Base-by-base conservation (phyloP, 2,329 filamentous ascomycete species). In the Verruconis gallopava region DNA sequence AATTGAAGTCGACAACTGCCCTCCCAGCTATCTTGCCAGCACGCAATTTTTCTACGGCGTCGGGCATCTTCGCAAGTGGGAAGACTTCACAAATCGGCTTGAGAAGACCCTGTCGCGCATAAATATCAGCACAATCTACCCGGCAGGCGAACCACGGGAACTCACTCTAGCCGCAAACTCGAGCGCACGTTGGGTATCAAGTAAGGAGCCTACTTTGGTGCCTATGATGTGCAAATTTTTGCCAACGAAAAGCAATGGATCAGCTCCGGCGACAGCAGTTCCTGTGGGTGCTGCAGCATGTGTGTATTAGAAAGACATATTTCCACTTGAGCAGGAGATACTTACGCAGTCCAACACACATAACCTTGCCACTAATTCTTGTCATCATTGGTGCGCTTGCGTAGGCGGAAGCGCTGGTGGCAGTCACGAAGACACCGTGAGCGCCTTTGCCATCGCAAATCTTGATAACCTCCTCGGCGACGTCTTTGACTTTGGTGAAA, bases 1-100 rank as follows among this genome's bases (percentile, higher is more conserved):
- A 19, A 32, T 73, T 70, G 48, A 74, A 74, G 49, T 72, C 66
- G 14, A 74, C 61, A 11, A 73, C 70, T 34, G 69, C 64, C 14
- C 70, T 55, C 2, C 71, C 71, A 5, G 69, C 66, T 35, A 74
- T 62, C 49, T 73, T 59, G 1, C 69, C 69, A 30, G 57, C 58
- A 41, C 59, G 58, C 48, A 74, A 50, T 48, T 66, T 66, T 49
- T 71, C 61, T 17, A 74, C 66, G n/a, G 64, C 68, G 48, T 73
- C 69, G 13, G 69, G 55, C 35, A 73, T 60, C 30, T 61, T 48
- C 22, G 63, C 64, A 47, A 72, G 50, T 0, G 60, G 59, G 43
- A 65, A 61, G 2, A 72, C 64, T 21, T 71, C 69, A 20, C 61
- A 63, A 18, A 73, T 68, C 33, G 62, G 62, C 53, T 67, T 66